phyloP scores from a whole-genome alignment of 2,329 filamentous ascomycete species.

The Xylaria hypoxylon region DNA sequence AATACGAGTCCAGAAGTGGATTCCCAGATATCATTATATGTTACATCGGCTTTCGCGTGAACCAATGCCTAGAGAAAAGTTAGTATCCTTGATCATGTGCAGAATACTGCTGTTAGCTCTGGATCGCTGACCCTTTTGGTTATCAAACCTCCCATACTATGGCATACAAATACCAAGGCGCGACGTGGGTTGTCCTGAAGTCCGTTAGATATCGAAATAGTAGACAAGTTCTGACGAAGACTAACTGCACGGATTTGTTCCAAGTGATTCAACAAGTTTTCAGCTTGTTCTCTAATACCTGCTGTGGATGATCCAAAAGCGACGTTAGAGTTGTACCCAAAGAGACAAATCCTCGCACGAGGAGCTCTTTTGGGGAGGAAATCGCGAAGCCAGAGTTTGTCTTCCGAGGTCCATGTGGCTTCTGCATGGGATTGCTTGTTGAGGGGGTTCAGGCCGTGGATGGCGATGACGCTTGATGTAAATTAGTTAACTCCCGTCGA shows the following conservation, averaged over 20 bases:
- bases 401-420: slow-evolving; percentile 21
- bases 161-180: slow-evolving; percentile 20
- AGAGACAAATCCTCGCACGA: slow-evolving; percentile 23
- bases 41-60: slow-evolving; percentile 12
- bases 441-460: slow-evolving; percentile 17
- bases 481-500: neutral
- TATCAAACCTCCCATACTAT: slow-evolving; percentile 20
- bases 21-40: slow-evolving; percentile 18
- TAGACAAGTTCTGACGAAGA: neutral
- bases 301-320: slow-evolving; percentile 9
- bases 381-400: slow-evolving; percentile 17
- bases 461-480: slow-evolving; percentile 6
- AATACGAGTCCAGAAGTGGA: slow-evolving; percentile 26
- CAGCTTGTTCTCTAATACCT: slow-evolving; percentile 17
- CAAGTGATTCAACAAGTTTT: slow-evolving; percentile 12
- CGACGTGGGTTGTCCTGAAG: slow-evolving; percentile 9
- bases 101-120: neutral
- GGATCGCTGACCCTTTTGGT: slow-evolving; percentile 7
- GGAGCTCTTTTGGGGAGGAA: slow-evolving; percentile 22
- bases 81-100: neutral
- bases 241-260: slow-evolving; percentile 8
- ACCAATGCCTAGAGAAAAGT: slow-evolving; percentile 9
- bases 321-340: slow-evolving; percentile 17
- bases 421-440: slow-evolving; percentile 5
- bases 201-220: neutral